Evolutionary conservation across 495 filamentous ascomycete genomes (phyloP).

Genomic region (Aspergillus haitiensis): DNA sequence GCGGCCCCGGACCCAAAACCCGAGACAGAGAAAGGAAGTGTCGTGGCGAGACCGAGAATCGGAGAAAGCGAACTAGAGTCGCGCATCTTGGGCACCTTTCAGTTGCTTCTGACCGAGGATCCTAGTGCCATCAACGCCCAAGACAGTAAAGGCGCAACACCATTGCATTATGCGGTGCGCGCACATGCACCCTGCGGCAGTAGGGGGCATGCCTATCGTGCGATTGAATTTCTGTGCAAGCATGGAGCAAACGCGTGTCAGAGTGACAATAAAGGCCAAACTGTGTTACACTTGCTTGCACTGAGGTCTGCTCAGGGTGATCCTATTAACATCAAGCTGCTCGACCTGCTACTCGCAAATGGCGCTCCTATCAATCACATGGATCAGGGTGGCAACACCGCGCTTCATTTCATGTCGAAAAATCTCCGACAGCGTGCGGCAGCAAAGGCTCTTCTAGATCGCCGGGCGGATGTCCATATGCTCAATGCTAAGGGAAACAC

Average conservation of each 20-base stretch:
- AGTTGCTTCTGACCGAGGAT: slow-evolving; percentile 16
- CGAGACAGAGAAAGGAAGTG: background rate
- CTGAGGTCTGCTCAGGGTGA: slow-evolving; percentile 9
- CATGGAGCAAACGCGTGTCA: slow-evolving; percentile 17
- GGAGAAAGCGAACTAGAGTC: slow-evolving; percentile 9
- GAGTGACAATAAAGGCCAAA: slow-evolving; percentile 15
- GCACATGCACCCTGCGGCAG: slow-evolving; percentile 13
- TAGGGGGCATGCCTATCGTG: slow-evolving; percentile 11
- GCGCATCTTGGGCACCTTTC: slow-evolving; percentile 11
- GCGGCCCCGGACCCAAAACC: slow-evolving; percentile 2
- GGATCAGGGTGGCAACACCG: slow-evolving; percentile 1
- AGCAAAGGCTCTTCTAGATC: background rate
- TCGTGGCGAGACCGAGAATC: background rate
- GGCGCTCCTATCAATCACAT: slow-evolving; percentile 4
- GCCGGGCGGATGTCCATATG: background rate
- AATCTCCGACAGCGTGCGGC: slow-evolving; percentile 1
- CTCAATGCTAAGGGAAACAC: slow-evolving; percentile 6
- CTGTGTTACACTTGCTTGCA: slow-evolving; percentile 22
- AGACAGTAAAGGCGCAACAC: slow-evolving; percentile 13
- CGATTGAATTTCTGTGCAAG: slow-evolving; percentile 11
- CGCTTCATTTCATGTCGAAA: slow-evolving; percentile 3
- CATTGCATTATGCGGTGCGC: slow-evolving; percentile 15
- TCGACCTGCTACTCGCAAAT: slow-evolving; percentile 17
- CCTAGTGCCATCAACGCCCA: slow-evolving; percentile 13
- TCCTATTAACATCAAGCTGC: slow-evolving; percentile 10